These are phyloP conservation scores for Wickerhamomyces canadensis DNA, from an alignment of 805 yeast genomes.

Conservation along the genomic window DNA sequence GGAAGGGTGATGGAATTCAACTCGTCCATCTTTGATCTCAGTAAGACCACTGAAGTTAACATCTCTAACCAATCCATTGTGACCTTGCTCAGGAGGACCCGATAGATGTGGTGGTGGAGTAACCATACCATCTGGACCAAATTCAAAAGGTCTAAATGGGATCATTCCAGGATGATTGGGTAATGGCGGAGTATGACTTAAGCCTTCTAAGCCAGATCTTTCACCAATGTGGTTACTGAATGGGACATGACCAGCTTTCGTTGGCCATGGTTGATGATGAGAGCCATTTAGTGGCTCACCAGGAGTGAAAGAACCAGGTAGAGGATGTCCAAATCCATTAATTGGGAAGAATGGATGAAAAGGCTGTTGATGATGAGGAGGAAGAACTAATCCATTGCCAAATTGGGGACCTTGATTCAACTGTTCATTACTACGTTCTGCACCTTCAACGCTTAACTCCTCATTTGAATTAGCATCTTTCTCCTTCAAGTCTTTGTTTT, in stretches of 20 bases:
- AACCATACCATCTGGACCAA: slow-evolving; percentile 21
- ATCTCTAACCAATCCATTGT: neutral
- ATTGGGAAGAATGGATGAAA: slow-evolving; percentile 24
- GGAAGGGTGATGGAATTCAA: neutral
- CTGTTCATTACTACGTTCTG: slow-evolving; percentile 22
- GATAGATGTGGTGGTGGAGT: slow-evolving; percentile 13
- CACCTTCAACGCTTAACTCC: slow-evolving; percentile 23
- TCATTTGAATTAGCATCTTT: slow-evolving; percentile 6
- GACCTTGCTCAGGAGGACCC: slow-evolving; percentile 2
- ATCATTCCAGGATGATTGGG: slow-evolving; percentile 24
- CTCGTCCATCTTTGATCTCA: slow-evolving; percentile 8
- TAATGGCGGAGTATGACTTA: slow-evolving; percentile 19
- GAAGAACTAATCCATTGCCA: slow-evolving; percentile 11
- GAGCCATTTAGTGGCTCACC: slow-evolving; percentile 13
- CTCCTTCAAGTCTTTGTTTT: slow-evolving; percentile 1
- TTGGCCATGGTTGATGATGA: slow-evolving; percentile 19
- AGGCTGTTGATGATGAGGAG: slow-evolving; percentile 17
- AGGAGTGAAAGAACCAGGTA: slow-evolving; percentile 17
- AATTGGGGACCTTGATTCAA: neutral
- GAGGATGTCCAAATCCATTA: slow-evolving; percentile 24
- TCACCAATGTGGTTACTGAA: slow-evolving; percentile 8
- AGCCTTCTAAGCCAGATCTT: slow-evolving; percentile 10
- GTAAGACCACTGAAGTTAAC: slow-evolving; percentile 1
- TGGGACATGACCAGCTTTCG: slow-evolving; percentile 18
- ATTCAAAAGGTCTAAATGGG: slow-evolving; percentile 22